Base-by-base conservation (phyloP, 805 yeast genomes). In the Saitoella complicata region DNA sequence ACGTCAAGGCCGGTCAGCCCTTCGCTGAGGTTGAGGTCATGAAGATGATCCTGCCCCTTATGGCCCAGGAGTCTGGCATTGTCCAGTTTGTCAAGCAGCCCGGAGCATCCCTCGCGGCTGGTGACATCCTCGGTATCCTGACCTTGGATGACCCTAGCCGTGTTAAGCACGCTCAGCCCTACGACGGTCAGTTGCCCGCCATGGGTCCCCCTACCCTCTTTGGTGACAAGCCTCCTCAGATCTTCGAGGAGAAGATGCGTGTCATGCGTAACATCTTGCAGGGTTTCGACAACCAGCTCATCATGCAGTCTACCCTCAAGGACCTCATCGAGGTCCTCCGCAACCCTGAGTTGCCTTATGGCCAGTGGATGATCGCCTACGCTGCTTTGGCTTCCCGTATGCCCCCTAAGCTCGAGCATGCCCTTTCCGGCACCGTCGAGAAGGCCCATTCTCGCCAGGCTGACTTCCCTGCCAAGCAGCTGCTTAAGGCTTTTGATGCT, bases 41-140 rank as follows among this genome's bases (percentile, higher is more conserved):
- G 99, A 91, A 91, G 66, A 91, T 91, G 98, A 86, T 87, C 65
- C 91, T 91, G 96, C 96, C 98, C 42, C 72, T 91, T 56, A 68
- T 87, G 58, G 88, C 96, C 13, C 84, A 78, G 63, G 98, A 88
- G 63, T 80, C 82, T 57, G 99, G 99, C 72, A 70, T 73, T 47
- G 83, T 87, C 44, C 96, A 88, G 67, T 68, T 86, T 38, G 76
- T 91, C 60, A 88, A 91, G 65, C 98, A 91, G 68, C 97, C 98
- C 7, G 99, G 99, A 44, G 80, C 97, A n/a, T 85, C 94, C 31
- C 80, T 91, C 47, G 75, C 76, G 55, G 96, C 96, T 41, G 98
- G 98, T 67, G 98, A 91, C 59, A 88, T 93, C 49, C 74, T 91
- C 60, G 98, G 96, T 29, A 88, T 91, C 49, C 71, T 91, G 54